Evolutionary conservation across 2,329 filamentous ascomycete species (phyloP).

Genomic region (Hypoxylon sp.): DNA sequence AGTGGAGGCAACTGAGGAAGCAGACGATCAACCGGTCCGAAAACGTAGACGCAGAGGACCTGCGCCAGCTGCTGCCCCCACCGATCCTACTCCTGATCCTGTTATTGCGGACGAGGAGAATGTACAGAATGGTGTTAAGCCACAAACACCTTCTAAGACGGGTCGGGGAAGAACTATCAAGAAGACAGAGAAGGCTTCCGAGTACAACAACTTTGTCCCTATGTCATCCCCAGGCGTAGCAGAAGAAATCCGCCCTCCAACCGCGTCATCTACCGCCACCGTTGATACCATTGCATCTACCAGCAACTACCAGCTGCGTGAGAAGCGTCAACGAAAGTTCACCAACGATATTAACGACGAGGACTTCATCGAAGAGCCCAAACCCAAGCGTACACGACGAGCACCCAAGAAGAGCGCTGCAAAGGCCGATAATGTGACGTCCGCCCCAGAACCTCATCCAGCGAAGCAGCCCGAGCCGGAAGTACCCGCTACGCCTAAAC

Average conservation of each 20-base stretch:
- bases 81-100: neutral
- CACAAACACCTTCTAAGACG: constrained; percentile 22
- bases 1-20: constrained; percentile 6
- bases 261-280: constrained; percentile 62
- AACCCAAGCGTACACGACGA: constrained; percentile 44
- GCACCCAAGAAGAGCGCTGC: constrained; percentile 42
- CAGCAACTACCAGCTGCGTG: constrained; percentile 61
- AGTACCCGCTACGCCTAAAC: constrained; percentile 28
- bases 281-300: constrained; percentile 60
- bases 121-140: constrained; percentile 23
- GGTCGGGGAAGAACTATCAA: constrained; percentile 36
- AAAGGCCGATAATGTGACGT: constrained; percentile 36
- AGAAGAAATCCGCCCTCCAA: constrained; percentile 60
- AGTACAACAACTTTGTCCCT: constrained; percentile 51
- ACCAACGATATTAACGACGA: constrained; percentile 57
- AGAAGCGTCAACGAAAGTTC: constrained; percentile 64
- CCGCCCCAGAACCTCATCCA: constrained; percentile 23
- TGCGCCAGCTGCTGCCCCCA: constrained; percentile 1
- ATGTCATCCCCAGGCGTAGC: constrained; percentile 48
- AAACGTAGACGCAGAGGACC: constrained; percentile 42
- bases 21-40: constrained; percentile 35
- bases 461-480: constrained; percentile 23
- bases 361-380: constrained; percentile 45
- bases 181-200: constrained; percentile 51
- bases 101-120: constrained; percentile 31